Evolutionary conservation across 768 basidiomycete genomes (phyloP).

Genomic region (Boletus sp.): DNA sequence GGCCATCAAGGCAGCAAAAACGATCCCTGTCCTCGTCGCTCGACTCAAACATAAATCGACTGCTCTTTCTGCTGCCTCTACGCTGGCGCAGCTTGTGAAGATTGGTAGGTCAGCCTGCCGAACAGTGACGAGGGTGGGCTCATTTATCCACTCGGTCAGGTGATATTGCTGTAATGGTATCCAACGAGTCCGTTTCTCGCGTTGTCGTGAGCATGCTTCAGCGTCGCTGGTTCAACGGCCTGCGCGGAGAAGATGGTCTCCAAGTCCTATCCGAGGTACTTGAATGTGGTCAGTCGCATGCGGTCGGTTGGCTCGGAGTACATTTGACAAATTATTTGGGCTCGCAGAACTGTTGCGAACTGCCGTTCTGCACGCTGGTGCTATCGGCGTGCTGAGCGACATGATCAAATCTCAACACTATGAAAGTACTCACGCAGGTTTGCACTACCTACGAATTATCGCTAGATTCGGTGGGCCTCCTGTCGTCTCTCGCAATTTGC

Average conservation of each 20-base stretch:
- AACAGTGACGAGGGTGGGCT: neutral
- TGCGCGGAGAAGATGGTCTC: constrained; percentile 26
- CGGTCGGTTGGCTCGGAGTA: too few species aligned
- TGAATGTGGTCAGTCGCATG: constrained; percentile 16
- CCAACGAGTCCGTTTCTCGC: neutral
- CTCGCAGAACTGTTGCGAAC: constrained; percentile 14
- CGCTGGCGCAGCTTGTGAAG: constrained; percentile 13
- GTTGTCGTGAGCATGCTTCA: constrained; percentile 21
- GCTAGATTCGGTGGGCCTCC: constrained; percentile 14
- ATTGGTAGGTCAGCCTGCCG: constrained; percentile 17
- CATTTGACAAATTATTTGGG: neutral
- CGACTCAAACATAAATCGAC: constrained; percentile 15
- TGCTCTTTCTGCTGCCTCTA: constrained; percentile 20
- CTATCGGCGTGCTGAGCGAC: constrained; percentile 9
- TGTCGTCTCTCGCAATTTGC: neutral
- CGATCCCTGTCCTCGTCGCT: constrained; percentile 16
- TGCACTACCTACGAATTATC: constrained; percentile 23
- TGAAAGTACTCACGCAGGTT: constrained; percentile 11
- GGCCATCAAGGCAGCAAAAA: constrained; percentile 15
- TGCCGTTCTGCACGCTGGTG: constrained; percentile 12
- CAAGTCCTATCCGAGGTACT: constrained; percentile 15
- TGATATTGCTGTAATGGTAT: constrained; percentile 11
- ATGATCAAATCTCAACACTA: constrained; percentile 12
- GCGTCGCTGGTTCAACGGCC: constrained; percentile 29
- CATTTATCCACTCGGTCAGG: constrained; percentile 8